phyloP scores from a whole-genome alignment of 306 rosid species.

The Malus fusca region DNA sequence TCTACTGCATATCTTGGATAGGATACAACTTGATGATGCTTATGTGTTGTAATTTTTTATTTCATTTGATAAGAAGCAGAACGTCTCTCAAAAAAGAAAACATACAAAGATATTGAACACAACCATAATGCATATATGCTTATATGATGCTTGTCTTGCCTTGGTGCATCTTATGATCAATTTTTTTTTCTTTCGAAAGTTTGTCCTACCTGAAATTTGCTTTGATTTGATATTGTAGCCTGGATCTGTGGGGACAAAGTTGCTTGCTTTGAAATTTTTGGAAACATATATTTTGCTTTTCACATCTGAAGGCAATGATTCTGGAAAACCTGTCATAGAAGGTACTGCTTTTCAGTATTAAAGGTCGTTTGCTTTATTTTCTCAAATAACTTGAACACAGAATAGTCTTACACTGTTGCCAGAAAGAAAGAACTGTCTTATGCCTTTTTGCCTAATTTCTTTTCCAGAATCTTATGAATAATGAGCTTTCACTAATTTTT shows the following conservation, averaged over 20 bases:
- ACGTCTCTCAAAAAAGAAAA: too few relatives aligned
- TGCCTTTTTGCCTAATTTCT: neutral
- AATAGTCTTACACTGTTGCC: neutral
- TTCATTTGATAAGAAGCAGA: too few relatives aligned
- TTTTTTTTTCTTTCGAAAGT: neutral
- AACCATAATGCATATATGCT: too few relatives aligned
- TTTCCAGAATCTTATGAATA: neutral
- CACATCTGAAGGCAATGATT: slow-evolving; percentile 50
- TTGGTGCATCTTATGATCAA: too few relatives aligned
- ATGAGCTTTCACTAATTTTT: slow-evolving; percentile 9
- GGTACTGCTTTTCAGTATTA: slow-evolving; percentile 46
- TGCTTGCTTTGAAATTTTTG: slow-evolving; percentile 85
- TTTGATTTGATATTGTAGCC: slow-evolving; percentile 66
- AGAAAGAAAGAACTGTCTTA: neutral
- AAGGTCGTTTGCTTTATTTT: neutral
- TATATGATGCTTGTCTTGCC: too few relatives aligned
- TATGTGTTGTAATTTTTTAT: too few relatives aligned
- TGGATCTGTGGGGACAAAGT: slow-evolving; percentile 57
- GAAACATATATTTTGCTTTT: slow-evolving; percentile 75
- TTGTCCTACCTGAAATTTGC: slow-evolving; percentile 26
- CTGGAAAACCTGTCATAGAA: slow-evolving; percentile 51
- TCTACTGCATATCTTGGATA: too few relatives aligned
- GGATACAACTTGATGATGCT: too few relatives aligned
- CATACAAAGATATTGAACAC: too few relatives aligned
- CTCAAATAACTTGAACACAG: neutral